phyloP scores from a whole-genome alignment of 345 rosid species.

The Angophora floribunda region DNA sequence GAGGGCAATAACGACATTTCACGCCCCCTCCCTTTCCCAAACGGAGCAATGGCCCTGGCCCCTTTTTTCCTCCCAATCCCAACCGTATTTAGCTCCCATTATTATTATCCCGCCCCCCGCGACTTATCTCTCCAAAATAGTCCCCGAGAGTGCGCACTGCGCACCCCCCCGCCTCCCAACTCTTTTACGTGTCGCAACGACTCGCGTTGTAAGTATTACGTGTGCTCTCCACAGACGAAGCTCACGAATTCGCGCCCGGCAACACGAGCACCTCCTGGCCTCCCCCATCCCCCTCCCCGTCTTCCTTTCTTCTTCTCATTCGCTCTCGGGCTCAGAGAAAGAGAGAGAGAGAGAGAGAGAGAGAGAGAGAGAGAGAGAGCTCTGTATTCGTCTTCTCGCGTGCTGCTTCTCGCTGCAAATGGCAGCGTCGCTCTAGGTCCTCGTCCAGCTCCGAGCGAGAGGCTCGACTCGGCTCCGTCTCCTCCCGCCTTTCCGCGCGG shows the following conservation, averaged over 20 bases:
- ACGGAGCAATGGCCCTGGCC: neutral
- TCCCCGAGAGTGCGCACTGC: neutral
- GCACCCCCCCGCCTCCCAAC: neutral
- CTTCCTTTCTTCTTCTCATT: neutral
- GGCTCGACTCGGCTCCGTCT: neutral
- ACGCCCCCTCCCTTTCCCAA: no score
- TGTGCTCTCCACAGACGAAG: neutral
- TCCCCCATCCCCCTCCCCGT: neutral
- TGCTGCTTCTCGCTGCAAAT: neutral
- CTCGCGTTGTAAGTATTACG: neutral
- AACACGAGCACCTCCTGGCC: rapidly evolving
- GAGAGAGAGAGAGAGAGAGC: neutral
- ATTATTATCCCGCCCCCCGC: neutral
- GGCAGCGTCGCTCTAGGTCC: neutral
- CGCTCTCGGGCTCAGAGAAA: neutral
- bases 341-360: no score
- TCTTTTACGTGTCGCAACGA: neutral
- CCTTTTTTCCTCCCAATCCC: no score
- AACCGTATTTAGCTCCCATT: neutral
- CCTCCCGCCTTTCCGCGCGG: neutral
- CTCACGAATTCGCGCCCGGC: neutral
- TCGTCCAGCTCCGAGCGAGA: neutral
- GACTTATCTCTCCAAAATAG: neutral
- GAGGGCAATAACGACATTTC: neutral
- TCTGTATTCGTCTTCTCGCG: neutral